These are phyloP conservation scores for Boletus smithii DNA, from an alignment of 1,284 basidiomycete genomes.

Conservation along the genomic window DNA sequence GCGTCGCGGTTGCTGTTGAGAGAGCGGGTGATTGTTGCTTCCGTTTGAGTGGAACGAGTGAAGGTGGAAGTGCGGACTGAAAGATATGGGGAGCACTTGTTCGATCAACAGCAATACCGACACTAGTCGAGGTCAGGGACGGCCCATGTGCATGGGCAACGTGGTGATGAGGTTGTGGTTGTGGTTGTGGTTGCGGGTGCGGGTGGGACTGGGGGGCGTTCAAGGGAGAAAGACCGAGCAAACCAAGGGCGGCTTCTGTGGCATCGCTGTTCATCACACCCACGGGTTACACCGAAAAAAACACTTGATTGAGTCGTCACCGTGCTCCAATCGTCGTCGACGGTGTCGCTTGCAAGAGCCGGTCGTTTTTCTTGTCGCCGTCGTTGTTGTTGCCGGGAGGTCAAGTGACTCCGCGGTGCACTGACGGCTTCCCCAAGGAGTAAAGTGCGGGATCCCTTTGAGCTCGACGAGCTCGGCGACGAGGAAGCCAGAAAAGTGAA, in stretches of 20 bases:
- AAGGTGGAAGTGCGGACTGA: conserved; percentile 24
- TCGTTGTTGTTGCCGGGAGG: conserved; percentile 8
- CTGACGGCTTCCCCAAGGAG: conserved; percentile 2
- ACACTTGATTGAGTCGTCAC: conserved; percentile 1
- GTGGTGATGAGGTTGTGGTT: conserved; percentile 21
- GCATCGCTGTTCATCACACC: conserved; percentile 54
- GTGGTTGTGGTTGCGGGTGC: conserved; percentile 22
- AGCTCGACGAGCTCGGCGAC: conserved; percentile 21
- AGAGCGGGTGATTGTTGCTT: conserved; percentile 34
- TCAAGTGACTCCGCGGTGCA: conserved; percentile 9
- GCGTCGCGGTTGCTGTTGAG: conserved; percentile 9
- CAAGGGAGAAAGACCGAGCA: conserved; percentile 43
- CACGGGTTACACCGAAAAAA: conserved; percentile 12
- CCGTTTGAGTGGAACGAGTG: conserved; percentile 43
- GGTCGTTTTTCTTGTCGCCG: conserved; percentile 20
- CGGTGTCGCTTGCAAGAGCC: conserved; percentile 16
- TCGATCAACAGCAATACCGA: conserved; percentile 30
- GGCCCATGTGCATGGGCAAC: conserved; percentile 29
- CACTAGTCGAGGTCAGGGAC: conserved; percentile 27
- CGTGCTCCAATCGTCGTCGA: conserved; percentile 11
- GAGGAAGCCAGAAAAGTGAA: conserved; percentile 9
- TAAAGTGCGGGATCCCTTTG: conserved; percentile 4
- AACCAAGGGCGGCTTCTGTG: conserved; percentile 48
- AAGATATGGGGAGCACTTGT: conserved; percentile 18
- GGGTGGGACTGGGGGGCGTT: conserved; percentile 29